Conservation (phyloP, 176 grass and related monocot species). For the Calamus simplicifolius region DNA sequence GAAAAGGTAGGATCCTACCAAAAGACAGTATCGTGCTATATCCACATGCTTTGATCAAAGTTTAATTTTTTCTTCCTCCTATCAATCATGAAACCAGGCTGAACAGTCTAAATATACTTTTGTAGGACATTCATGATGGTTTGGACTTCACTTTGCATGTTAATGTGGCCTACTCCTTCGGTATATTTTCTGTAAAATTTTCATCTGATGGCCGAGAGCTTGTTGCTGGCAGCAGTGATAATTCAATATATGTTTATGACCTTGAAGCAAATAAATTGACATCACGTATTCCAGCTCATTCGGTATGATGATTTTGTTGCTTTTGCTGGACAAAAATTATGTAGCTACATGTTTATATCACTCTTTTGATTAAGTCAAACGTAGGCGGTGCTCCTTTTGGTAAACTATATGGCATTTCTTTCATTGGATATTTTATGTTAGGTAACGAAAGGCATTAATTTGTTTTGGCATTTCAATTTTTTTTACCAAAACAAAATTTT, state of each 20-base stretch:
- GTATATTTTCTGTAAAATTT: conserved; percentile 87
- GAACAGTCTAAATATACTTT: conserved; percentile 1
- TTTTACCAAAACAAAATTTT: too few species aligned
- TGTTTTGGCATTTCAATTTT: too few species aligned
- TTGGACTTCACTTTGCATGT: conserved; percentile 74
- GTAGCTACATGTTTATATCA: conserved; percentile 2
- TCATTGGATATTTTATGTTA: too few species aligned
- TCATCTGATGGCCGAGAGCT: conserved; percentile 74
- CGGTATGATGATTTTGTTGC: conserved; percentile 33
- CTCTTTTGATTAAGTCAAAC: not conserved
- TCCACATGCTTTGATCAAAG: too few species aligned
- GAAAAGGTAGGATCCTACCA: too few species aligned
- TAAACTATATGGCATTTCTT: too few species aligned
- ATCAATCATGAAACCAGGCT: too few species aligned
- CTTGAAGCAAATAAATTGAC: conserved; percentile 54
- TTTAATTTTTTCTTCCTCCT: too few species aligned
- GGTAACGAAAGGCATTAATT: too few species aligned
- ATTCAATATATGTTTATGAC: conserved; percentile 82
- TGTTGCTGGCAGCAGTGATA: conserved; percentile 63
- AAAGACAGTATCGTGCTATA: too few species aligned
- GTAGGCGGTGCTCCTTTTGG: too few species aligned
- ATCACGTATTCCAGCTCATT: conserved; percentile 62
- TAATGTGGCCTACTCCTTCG: conserved; percentile 57
- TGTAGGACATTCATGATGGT: conserved; percentile 69
- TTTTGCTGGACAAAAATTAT: conserved; percentile 3